Base-by-base conservation (phyloP, 139 green algal genomes). In the Haematococcus lacustris region DNA sequence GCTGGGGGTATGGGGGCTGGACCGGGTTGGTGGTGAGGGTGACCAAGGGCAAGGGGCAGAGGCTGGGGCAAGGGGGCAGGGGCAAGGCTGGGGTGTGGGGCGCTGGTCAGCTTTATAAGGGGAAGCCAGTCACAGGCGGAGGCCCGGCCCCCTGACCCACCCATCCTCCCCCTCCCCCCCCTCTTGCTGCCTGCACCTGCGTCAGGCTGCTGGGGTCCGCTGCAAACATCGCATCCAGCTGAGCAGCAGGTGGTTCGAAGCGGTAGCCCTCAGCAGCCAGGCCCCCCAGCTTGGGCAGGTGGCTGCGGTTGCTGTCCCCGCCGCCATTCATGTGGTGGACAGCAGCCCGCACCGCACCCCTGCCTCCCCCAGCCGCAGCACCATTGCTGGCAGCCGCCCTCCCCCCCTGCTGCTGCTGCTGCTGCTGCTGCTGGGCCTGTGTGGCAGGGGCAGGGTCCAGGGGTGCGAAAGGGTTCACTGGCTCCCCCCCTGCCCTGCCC, bases 191-290 rank as follows among this genome's bases (percentile, higher is more conserved):
- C n/a, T n/a, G n/a, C n/a, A 76, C 72, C 34, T 41, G 37, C 17
- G 59, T 38, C 39, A 85, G 65, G 69, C 79, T 80, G 7, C 35
- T 60, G 4, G 75, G 75, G 69, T 81, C 77, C 21, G 64, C 33
- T 30, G 39, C 50, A 33, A 75, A 74, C 73, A 81, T 74, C 37
- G 77, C 60, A 37, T 51, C 51, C 75, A 85, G 79, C 75, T 85
- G 71, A 7, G 64, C 67, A 1, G 74, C 35, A 5, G 65, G 72
- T n/a, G 79, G 79, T 51, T 76, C 74, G 40, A 78, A 82, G 17
- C 40, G 61, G 68, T 79, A 85, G 34, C 75, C 79, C 64, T 85
- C 75, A 5, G 67, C n/a, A 23, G 71, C 68, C 39, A 85, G 68
- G 9, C 72, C 51, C 26, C 75, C 79, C 35, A 85, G 75, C 13